phyloP scores from a whole-genome alignment of 805 yeast genomes.

The Suhomyces vadensis region DNA sequence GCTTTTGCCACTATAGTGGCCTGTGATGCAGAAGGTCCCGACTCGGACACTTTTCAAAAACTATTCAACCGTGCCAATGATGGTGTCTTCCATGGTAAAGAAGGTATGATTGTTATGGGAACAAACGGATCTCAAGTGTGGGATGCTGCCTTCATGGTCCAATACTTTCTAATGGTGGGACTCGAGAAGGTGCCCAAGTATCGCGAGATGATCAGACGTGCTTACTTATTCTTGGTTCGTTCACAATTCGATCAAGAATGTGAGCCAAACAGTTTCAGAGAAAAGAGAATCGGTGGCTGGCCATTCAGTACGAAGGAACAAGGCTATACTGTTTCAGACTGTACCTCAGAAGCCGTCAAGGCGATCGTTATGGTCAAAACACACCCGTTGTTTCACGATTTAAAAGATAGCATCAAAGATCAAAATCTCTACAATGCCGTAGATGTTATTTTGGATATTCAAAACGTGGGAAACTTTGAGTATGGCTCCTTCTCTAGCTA shows the following conservation, averaged over 20 bases:
- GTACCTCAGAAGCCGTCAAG: slow-evolving; percentile 94
- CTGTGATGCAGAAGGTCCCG: slow-evolving; percentile 65
- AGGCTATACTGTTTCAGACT: slow-evolving; percentile 95
- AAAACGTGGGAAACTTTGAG: slow-evolving; percentile 76
- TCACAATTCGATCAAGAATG: slow-evolving; percentile 87
- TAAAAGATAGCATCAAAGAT: slow-evolving; percentile 54
- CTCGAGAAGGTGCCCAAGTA: slow-evolving; percentile 69
- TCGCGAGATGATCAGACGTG: slow-evolving; percentile 59
- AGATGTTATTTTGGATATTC: slow-evolving; percentile 73
- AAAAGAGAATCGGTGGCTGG: slow-evolving; percentile 86
- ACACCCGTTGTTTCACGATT: slow-evolving; percentile 49
- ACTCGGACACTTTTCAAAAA: slow-evolving; percentile 59
- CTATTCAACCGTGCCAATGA: slow-evolving; percentile 68
- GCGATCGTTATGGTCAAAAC: slow-evolving; percentile 90
- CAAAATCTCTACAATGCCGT: slow-evolving; percentile 64
- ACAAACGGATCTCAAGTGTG: slow-evolving; percentile 97
- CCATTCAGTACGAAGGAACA: slow-evolving; percentile 95
- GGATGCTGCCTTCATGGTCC: slow-evolving; percentile 93
- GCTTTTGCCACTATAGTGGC: slow-evolving; percentile 80
- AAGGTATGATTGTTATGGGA: slow-evolving; percentile 93
- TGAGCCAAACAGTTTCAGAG: slow-evolving; percentile 76
- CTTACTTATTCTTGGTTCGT: slow-evolving; percentile 69
- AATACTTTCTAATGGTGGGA: slow-evolving; percentile 78
- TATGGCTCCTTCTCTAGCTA: slow-evolving; percentile 92
- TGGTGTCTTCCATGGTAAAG: slow-evolving; percentile 78